Conservation (phyloP, 2,329 filamentous ascomycete genomes). For the Beauveria sp. region DNA sequence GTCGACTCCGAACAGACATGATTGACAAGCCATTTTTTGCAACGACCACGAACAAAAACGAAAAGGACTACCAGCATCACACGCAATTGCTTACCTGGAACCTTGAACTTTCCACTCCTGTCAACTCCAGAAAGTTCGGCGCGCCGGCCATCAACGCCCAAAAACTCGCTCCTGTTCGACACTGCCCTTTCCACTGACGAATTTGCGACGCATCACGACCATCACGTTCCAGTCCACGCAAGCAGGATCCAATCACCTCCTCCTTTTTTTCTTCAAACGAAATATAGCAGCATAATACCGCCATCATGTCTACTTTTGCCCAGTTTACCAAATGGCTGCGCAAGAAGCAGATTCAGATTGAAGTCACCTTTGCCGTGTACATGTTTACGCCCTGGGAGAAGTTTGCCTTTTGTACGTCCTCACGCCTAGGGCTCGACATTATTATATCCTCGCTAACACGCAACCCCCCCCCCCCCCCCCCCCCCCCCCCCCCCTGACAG, state of each 20-base stretch:
- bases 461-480: too few species aligned
- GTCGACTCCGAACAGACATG: neutral
- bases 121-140: neutral
- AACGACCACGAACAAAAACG: neutral
- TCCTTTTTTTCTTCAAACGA: too few species aligned
- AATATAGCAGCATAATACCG: neutral
- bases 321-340: conserved; percentile 75
- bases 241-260: neutral
- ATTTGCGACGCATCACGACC: neutral
- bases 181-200: neutral
- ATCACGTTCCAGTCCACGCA: neutral
- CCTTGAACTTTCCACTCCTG: neutral
- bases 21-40: neutral
- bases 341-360: conserved; percentile 95
- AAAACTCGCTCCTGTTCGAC: neutral
- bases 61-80: neutral
- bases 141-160: neutral
- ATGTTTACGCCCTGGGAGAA: conserved; percentile 97
- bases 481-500: conserved; percentile 35
- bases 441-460: neutral
- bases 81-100: too few species aligned
- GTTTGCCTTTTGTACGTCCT: conserved; percentile 82
- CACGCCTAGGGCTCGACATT: too few species aligned
- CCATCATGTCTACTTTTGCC: conserved; percentile 32
- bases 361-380: conserved; percentile 93